Evolutionary conservation across 495 filamentous ascomycete genomes (phyloP).

Genomic region (Lichenothelia convexa): DNA sequence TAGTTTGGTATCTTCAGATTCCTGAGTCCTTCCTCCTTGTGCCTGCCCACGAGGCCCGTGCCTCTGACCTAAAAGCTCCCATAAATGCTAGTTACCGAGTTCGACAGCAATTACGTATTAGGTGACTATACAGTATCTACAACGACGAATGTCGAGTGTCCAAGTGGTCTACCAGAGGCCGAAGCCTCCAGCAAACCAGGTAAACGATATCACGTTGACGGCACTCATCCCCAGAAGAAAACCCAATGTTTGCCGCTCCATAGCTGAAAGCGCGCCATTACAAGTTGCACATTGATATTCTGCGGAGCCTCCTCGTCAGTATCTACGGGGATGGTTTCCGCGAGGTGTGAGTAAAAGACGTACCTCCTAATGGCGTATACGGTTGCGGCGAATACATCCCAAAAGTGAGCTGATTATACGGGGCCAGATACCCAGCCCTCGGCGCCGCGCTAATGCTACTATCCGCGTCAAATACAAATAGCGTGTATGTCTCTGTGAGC

Average conservation of each 20-base stretch:
- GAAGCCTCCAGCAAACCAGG: conserved; percentile 66
- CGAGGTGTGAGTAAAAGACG: background rate
- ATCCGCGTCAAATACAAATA: conserved; percentile 63
- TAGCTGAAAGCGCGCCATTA: conserved; percentile 39
- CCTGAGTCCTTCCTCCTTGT: no score
- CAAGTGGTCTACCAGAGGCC: conserved; percentile 45
- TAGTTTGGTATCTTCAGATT: no score
- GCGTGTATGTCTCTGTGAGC: conserved; percentile 61
- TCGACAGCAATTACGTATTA: no score
- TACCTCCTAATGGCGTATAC: conserved; percentile 38
- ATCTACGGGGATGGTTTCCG: background rate
- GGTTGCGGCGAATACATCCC: conserved; percentile 61
- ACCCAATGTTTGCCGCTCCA: conserved; percentile 48
- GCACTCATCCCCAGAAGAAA: conserved; percentile 56
- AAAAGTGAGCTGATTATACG: conserved; percentile 47
- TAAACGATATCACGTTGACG: conserved; percentile 66
- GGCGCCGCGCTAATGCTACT: conserved; percentile 41
- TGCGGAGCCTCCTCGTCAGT: conserved; percentile 8
- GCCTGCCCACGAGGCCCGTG: no score
- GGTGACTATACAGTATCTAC: no score
- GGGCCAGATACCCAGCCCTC: conserved; percentile 51
- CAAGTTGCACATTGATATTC: conserved; percentile 51
- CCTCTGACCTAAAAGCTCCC: no score
- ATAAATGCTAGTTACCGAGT: no score
- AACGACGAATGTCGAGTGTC: no score